Evolutionary conservation across 2,329 filamentous ascomycete species (phyloP), one percentile per base, ranked within the genome.

Genomic region (Harringtonia lauricola): DNA sequence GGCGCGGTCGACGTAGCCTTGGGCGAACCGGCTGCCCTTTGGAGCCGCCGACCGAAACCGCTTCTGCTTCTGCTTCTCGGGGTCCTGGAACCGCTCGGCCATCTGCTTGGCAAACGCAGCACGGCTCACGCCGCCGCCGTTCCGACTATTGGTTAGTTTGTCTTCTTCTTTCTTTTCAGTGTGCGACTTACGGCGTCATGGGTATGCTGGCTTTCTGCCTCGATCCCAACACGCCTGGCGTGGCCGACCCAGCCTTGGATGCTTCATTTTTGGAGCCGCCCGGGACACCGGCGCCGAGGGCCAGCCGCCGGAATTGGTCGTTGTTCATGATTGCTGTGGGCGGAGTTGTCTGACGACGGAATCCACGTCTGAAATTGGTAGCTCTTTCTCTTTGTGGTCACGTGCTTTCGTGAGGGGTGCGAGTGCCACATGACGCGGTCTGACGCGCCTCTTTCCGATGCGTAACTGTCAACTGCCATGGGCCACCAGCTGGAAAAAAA

Each of bases 1-100:
- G 9, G 89, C 76, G 35, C 92, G 83, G 62, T 98, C 92, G 45
- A 79, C 74, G 59, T 95, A 98, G 36, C 89, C 90, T 8, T 76
- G 66, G 3, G 82, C 83, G 21, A 95, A 69, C 59, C 81, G 87
- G 43, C 79, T 79, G 35, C 92, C 92, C 60, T 88, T 94, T 0
- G 90, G 92, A 3, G 79, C 83, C 3, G 80, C 80, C 0, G 86
- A 82, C 49, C 79, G 83, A 65, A 86, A 83, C 7, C 24, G 24
- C 57, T 82, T 87, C 64, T n/a, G n/a, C n/a, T 87, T 94, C 8
- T 74, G 61, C 1, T 74, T 70, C 41, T 75, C 71, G 17, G 53
- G 45, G 52, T 66, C 52, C 61, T 74, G 66, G 56, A 75, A 79
- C 48, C 81, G 76, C 54, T 94, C 86, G 31, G 86, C 82, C 28